Evolutionary conservation across 257 asterid species (phyloP).

Genomic region (Lantana camara): DNA sequence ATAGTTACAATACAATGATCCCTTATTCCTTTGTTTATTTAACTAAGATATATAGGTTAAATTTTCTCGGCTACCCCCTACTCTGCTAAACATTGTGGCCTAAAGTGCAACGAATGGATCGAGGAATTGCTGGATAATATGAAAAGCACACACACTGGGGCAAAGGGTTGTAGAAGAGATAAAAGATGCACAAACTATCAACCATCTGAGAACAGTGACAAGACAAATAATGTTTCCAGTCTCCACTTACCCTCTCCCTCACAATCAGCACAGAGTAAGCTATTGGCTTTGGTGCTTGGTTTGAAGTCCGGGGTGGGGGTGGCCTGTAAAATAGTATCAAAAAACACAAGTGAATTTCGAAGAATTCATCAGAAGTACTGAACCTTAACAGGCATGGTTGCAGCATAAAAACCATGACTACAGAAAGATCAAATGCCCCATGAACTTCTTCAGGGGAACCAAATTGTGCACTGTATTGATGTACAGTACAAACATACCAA

Average conservation of each 20-base stretch:
- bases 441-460: neutral
- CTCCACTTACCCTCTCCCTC: conserved; percentile 62
- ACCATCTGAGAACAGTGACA: neutral
- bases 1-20: neutral
- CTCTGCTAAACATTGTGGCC: neutral
- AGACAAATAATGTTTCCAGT: neutral
- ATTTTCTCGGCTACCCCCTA: neutral
- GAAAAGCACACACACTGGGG: neutral
- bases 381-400: neutral
- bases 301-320: conserved; percentile 26
- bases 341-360: conserved; percentile 10
- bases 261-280: conserved; percentile 54
- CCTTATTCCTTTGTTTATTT: neutral
- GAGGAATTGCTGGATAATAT: neutral
- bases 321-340: conserved; percentile 38
- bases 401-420: too few relatives aligned
- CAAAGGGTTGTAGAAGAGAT: neutral
- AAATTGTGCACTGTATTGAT: neutral
- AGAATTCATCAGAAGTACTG: neutral
- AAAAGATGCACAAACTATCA: neutral
- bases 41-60: neutral
- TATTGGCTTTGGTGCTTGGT: conserved; percentile 36
- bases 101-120: neutral
- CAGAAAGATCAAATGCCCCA: neutral
- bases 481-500: neutral